phyloP scores from a whole-genome alignment of 768 basidiomycete species.

The Cystobasidiopsis lactophilus region DNA sequence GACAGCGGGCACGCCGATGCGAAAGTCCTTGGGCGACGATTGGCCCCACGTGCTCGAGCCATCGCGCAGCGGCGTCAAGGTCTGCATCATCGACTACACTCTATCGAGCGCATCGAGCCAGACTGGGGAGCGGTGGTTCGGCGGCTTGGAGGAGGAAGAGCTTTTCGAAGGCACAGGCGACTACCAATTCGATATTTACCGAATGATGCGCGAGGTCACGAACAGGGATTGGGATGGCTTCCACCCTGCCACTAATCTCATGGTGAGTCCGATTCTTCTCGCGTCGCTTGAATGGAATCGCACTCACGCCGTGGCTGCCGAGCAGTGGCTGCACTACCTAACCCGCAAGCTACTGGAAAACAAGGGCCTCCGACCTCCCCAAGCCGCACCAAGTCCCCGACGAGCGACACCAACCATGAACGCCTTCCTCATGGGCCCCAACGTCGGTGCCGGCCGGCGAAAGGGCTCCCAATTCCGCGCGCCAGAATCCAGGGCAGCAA shows the following conservation, averaged over 20 bases:
- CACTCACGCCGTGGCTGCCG: neutral
- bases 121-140: slow-evolving; percentile 46
- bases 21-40: no score
- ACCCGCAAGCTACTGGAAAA: slow-evolving; percentile 43
- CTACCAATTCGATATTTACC: slow-evolving; percentile 85
- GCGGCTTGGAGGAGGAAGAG: slow-evolving; percentile 43
- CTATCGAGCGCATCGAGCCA: slow-evolving; percentile 43
- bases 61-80: slow-evolving; percentile 14
- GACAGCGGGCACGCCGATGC: slow-evolving; percentile 23
- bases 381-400: neutral
- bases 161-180: slow-evolving; percentile 77
- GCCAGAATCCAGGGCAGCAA: neutral
- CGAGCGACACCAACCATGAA: neutral
- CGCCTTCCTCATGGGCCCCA: neutral
- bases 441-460: no score
- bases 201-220: slow-evolving; percentile 52
- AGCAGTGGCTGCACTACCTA: slow-evolving; percentile 81
- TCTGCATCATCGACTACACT: slow-evolving; percentile 84
- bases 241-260: slow-evolving; percentile 64
- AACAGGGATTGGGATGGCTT: slow-evolving; percentile 49
- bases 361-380: slow-evolving; percentile 33
- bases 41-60: no score
- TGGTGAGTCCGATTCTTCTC: no score
- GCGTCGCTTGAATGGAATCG: neutral
- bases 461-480: no score